A percentile compares a stretch with the other conserved stretches of the same genome.
Evolutionary conservation across 2,329 filamentous ascomycete species (phyloP).

Genomic region (Sclerotinia nivalis): DNA sequence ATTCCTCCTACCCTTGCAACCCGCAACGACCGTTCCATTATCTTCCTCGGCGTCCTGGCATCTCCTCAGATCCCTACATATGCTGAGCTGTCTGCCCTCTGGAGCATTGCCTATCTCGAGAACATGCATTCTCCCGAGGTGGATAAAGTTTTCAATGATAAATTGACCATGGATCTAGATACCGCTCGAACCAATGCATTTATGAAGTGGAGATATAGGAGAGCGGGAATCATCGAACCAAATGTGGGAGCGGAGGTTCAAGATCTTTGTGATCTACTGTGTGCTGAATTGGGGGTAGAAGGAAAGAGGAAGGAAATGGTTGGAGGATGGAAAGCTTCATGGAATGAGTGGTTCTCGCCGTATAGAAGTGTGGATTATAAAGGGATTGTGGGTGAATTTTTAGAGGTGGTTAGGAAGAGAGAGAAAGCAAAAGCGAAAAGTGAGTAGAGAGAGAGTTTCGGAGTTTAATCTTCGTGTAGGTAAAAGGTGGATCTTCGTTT

Average conservation of each 20-base stretch:
- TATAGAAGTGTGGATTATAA: conserved; percentile 25
- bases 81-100: conserved; percentile 23
- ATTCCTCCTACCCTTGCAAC: conserved; percentile 36
- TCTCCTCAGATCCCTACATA: conserved; percentile 23
- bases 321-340: conserved; percentile 15
- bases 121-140: conserved; percentile 19
- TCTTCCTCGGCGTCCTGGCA: conserved; percentile 37
- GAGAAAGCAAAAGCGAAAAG: neutral
- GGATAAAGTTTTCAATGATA: neutral
- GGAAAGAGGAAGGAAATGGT: conserved; percentile 11
- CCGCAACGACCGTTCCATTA: conserved; percentile 40
- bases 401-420: conserved; percentile 10
- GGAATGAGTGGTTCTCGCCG: conserved; percentile 26
- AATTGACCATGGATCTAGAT: conserved; percentile 16
- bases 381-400: conserved; percentile 23
- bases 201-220: conserved; percentile 21
- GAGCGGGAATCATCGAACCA: conserved; percentile 12
- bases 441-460: neutral
- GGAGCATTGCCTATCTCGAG: conserved; percentile 25
- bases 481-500: too few species aligned
- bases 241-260: conserved; percentile 25
- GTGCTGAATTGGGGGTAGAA: conserved; percentile 19
- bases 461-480: too few species aligned
- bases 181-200: conserved; percentile 9
- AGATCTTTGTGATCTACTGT: conserved; percentile 24